Evolutionary conservation across 257 asterid species (phyloP), one percentile per base, ranked within the genome.

Genomic region (Asclepias syriaca): DNA sequence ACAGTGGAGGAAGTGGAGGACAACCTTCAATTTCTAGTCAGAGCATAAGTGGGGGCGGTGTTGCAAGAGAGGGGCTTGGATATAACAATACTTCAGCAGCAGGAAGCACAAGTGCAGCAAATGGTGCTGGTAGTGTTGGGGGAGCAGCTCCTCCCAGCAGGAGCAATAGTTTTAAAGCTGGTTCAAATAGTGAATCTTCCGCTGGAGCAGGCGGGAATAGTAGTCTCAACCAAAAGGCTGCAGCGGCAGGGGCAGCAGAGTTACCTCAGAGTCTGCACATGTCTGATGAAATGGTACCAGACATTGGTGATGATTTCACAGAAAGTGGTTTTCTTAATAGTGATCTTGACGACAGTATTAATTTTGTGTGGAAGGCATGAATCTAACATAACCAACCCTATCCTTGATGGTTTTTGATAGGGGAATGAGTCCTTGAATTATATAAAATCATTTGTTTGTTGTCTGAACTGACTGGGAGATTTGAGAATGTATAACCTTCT

Each of bases 361-460:
- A 80, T 84, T 91, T 88, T 70, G 86, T 81, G 74, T 91, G 97
- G 97, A 91, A 91, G 84, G 89, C 78, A 21, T 86, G 87, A 88
- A 34, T 34, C 82, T 70, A 72, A 81, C 87, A 51, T 76, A 78
- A 56, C 71, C 19, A 13, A 16, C 19, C 57, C 39, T 34, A 3
- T 32, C 67, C 55, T 73, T 37, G 72, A 32, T 49, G 68, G 61
- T 53, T 72, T 53, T 46, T 69, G 55, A 19, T n/a, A 65, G 74
- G 68, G 74, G 68, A 37, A 37, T 5, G 39, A 29, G 48, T 43
- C 37, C 29, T 9, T 64, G 27, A 64, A 37, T 43, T 43, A 43
- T 43, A 64, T 18, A 64, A 3, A 8, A 64, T 64, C 68, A 64
- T 64, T 67, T 92, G 95, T 89, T 84, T 82, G 87, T 81, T 81